Conservation (phyloP, 202 grass and related monocot genomes). For the Digitaria exilis region DNA sequence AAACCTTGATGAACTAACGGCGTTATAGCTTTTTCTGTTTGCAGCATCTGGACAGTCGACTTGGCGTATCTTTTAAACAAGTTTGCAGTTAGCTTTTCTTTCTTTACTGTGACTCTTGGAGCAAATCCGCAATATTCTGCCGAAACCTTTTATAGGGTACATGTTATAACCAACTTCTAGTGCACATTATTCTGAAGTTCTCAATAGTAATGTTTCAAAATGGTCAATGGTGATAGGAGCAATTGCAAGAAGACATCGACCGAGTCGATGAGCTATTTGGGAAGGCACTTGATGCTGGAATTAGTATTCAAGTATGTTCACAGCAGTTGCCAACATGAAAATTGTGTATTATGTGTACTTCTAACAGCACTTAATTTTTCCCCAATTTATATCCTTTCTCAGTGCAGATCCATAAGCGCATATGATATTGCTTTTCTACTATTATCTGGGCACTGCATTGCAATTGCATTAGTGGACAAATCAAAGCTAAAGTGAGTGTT, state of each 20-base stretch:
- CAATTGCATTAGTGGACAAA: constrained; percentile 94
- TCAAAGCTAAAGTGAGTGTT: constrained; percentile 79
- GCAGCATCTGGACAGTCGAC: constrained; percentile 97
- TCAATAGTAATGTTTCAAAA: constrained; percentile 31
- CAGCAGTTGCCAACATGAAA: not conserved
- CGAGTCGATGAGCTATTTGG: constrained; percentile 77
- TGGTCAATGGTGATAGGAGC: constrained; percentile 62
- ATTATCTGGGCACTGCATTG: constrained; percentile 79
- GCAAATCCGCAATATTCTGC: constrained; percentile 88
- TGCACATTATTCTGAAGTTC: constrained; percentile 18
- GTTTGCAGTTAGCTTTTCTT: constrained; percentile 86
- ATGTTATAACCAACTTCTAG: constrained; percentile 9
- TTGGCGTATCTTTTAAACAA: constrained; percentile 83
- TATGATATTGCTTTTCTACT: constrained; percentile 83
- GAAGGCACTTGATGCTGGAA: constrained; percentile 84
- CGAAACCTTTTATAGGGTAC: constrained; percentile 89
- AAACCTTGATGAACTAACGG: constrained; percentile 7
- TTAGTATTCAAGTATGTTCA: constrained; percentile 86
- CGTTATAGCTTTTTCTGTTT: constrained; percentile 8
- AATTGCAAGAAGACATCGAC: constrained; percentile 90
- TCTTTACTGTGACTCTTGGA: constrained; percentile 88
- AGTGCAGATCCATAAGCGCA: constrained; percentile 90
- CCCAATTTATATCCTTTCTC: constrained; percentile 56
- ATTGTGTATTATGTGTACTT: constrained; percentile 1
- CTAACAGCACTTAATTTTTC: constrained; percentile 19